These are phyloP conservation scores for Chlorophyllum brunneum DNA, from an alignment of 768 basidiomycete species.

Conservation along the genomic window DNA sequence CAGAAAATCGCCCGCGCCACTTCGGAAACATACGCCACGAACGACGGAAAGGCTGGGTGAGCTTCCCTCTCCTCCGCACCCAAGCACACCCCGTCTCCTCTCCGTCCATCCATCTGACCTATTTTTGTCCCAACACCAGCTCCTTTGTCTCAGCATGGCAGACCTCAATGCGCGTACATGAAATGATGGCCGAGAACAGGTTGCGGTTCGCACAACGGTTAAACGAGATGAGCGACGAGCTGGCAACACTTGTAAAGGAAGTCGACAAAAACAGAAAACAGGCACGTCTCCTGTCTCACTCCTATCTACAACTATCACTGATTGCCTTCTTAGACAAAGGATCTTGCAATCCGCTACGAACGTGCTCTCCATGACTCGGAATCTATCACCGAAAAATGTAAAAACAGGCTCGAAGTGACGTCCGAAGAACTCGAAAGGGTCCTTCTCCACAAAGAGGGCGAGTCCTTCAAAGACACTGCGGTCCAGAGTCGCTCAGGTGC, in stretches of 20 bases:
- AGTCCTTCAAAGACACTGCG: slow-evolving; percentile 78
- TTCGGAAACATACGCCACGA: slow-evolving; percentile 77
- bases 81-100: slow-evolving; percentile 9
- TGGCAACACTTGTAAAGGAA: slow-evolving; percentile 79
- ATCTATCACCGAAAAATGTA: slow-evolving; percentile 81
- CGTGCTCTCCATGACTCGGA: slow-evolving; percentile 87
- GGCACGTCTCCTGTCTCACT: slow-evolving; percentile 35
- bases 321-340: slow-evolving; percentile 68
- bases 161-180: slow-evolving; percentile 82
- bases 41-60: slow-evolving; percentile 95
- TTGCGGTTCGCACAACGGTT: slow-evolving; percentile 81
- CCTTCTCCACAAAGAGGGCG: slow-evolving; percentile 92
- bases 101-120: neutral
- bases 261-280: slow-evolving; percentile 93
- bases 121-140: no score
- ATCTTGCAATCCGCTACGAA: slow-evolving; percentile 85
- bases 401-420: slow-evolving; percentile 77
- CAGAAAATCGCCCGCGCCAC: slow-evolving; percentile 80
- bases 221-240: slow-evolving; percentile 97
- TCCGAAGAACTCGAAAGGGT: slow-evolving; percentile 95
- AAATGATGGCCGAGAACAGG: slow-evolving; percentile 86
- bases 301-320: neutral
- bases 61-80: slow-evolving; percentile 17
- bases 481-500: slow-evolving; percentile 59
- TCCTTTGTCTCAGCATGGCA: slow-evolving; percentile 86